Percentiles rank a stretch among this genome's conserved stretches.
phyloP scores from a whole-genome alignment of 2,329 filamentous ascomycete species.

The Fusarium paranaense region DNA sequence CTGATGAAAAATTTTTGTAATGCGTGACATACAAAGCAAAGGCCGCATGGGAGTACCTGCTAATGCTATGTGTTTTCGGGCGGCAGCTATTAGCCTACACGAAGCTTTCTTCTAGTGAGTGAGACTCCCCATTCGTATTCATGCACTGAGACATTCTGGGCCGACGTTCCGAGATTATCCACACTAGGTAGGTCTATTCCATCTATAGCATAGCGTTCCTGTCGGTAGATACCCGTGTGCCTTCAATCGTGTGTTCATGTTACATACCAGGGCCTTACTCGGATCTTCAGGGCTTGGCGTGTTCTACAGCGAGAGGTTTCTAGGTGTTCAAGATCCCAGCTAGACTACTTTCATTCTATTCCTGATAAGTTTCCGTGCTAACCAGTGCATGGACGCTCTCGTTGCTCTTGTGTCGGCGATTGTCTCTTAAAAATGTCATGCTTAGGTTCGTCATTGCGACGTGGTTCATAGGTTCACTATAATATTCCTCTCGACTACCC shows the following conservation, averaged over 20 bases:
- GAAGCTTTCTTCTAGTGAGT: not conserved
- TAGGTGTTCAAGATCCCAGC: not conserved
- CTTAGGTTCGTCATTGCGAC: not conserved
- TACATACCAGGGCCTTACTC: not conserved
- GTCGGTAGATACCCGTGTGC: not conserved
- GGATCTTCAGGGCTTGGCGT: not conserved
- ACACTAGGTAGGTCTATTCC: not conserved
- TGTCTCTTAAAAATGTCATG: not conserved
- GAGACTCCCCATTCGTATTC: not conserved
- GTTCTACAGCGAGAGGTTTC: not conserved
- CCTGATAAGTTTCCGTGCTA: not conserved
- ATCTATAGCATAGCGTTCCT: not conserved
- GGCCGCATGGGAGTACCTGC: not conserved
- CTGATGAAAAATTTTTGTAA: not conserved
- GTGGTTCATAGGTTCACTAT: not conserved
- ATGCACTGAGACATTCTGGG: not conserved
- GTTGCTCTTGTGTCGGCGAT: too few relatives aligned
- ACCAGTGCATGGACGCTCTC: not conserved
- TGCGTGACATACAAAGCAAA: too few relatives aligned
- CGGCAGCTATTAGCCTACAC: not conserved
- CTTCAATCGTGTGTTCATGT: not conserved
- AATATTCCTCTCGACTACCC: fast-evolving
- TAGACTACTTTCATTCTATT: not conserved
- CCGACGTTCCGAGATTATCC: not conserved
- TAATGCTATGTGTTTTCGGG: not conserved